Conservation (phyloP, 805 yeast genomes). For the Ogataea saltuana region DNA sequence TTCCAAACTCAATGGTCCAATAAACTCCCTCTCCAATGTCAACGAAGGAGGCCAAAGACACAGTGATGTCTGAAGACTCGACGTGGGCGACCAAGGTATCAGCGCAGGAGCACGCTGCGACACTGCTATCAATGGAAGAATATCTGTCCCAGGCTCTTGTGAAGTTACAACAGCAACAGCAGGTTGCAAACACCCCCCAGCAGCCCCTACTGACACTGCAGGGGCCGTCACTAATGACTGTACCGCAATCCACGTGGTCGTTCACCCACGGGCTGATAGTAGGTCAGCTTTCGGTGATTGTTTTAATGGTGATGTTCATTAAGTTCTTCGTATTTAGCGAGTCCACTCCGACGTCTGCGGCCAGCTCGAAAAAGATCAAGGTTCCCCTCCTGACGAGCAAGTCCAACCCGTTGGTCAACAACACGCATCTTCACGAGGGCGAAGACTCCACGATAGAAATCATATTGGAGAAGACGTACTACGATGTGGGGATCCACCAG, state of each 20-base stretch:
- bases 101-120: conserved; percentile 7
- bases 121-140: conserved; percentile 20
- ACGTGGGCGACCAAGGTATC: conserved; percentile 4
- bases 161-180: conserved; percentile 19
- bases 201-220: conserved; percentile 8
- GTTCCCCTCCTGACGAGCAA: conserved; percentile 19
- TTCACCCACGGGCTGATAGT: conserved; percentile 74
- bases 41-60: too few species aligned
- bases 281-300: conserved; percentile 72
- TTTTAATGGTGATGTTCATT: conserved; percentile 62
- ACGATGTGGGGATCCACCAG: conserved; percentile 82
- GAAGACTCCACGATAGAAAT: conserved; percentile 30
- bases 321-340: conserved; percentile 79
- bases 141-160: conserved; percentile 23
- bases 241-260: conserved; percentile 46
- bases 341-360: conserved; percentile 45
- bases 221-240: conserved; percentile 1
- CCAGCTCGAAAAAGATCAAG: conserved; percentile 24
- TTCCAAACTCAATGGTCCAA: too few species aligned
- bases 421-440: conserved; percentile 13
- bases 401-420: conserved; percentile 7
- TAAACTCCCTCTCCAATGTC: too few species aligned
- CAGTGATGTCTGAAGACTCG: conserved; percentile 5
- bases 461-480: conserved; percentile 87
- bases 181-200: conserved; percentile 13